phyloP scores from a whole-genome alignment of 169 alveolate genomes.

The Eimeria maxima region DNA sequence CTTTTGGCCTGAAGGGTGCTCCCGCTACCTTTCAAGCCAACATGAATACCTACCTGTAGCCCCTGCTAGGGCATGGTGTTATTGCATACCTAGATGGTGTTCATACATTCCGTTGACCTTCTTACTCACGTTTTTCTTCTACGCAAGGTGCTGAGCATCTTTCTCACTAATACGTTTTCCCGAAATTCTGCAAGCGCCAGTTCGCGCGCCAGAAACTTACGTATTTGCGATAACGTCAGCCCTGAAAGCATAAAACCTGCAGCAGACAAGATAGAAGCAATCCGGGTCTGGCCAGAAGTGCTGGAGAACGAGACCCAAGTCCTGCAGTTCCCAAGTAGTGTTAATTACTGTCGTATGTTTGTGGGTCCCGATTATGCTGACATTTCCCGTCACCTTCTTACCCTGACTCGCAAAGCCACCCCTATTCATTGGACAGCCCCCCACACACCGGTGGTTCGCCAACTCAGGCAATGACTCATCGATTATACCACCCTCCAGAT shows the following conservation, averaged over 20 bases:
- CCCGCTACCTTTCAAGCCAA: constrained; percentile 40
- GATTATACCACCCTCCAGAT: constrained; percentile 29
- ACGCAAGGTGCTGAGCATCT: neutral
- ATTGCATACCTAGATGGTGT: neutral
- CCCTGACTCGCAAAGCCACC: neutral
- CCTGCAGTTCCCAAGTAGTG: neutral
- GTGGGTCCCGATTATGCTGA: neutral
- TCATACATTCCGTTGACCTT: neutral
- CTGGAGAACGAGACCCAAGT: constrained; percentile 48
- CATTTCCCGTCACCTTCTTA: neutral
- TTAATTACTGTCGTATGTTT: neutral
- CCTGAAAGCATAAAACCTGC: neutral
- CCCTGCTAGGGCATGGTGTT: neutral
- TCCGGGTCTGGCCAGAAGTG: constrained; percentile 11
- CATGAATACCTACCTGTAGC: neutral
- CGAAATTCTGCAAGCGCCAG: neutral
- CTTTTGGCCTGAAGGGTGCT: constrained; percentile 14
- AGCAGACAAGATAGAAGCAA: neutral
- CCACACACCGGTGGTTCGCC: constrained; percentile 18
- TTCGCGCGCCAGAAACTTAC: neutral
- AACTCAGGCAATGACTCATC: neutral
- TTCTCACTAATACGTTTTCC: neutral
- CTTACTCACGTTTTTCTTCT: neutral
- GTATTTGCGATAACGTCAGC: neutral
- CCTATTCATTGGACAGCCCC: neutral